Percentiles rank a stretch among this genome's conserved stretches.
Conservation (phyloP, 306 rosid genomes). For the Quercus dentata region DNA sequence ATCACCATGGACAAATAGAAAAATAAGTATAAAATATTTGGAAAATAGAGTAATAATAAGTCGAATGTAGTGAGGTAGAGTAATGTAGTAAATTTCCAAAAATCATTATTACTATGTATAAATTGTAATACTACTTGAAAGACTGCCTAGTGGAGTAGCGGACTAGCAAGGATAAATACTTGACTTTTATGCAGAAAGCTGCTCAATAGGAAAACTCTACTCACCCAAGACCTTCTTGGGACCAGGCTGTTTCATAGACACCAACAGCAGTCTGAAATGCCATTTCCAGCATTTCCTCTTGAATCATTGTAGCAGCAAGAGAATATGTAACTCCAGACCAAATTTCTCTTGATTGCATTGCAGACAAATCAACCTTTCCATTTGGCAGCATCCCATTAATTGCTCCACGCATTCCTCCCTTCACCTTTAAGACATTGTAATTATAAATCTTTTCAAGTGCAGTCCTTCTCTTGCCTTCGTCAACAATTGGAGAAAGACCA, state of each 20-base stretch:
- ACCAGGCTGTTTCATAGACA: conserved; percentile 78
- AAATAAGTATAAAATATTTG: neutral
- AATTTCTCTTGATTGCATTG: conserved; percentile 89
- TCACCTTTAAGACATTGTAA: conserved; percentile 73
- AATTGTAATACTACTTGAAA: neutral
- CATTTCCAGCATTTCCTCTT: conserved; percentile 71
- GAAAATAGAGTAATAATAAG: neutral
- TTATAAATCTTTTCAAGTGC: conserved; percentile 63
- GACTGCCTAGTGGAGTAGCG: neutral
- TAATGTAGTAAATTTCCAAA: neutral
- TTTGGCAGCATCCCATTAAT: conserved; percentile 92
- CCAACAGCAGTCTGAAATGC: conserved; percentile 85
- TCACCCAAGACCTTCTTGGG: conserved; percentile 81
- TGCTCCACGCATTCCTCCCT: conserved; percentile 80
- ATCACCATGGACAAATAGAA: neutral
- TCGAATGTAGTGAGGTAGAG: neutral
- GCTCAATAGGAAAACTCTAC: conserved; percentile 1
- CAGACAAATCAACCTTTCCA: conserved; percentile 75
- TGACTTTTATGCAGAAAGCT: neutral
- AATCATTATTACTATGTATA: neutral
- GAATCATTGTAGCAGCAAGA: conserved; percentile 91
- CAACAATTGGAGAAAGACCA: conserved; percentile 82
- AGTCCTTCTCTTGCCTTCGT: conserved; percentile 55
- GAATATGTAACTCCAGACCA: conserved; percentile 97
- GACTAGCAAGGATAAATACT: neutral